Evolutionary conservation across 345 rosid genomes (phyloP).

Genomic region (Corchorus olitorius): DNA sequence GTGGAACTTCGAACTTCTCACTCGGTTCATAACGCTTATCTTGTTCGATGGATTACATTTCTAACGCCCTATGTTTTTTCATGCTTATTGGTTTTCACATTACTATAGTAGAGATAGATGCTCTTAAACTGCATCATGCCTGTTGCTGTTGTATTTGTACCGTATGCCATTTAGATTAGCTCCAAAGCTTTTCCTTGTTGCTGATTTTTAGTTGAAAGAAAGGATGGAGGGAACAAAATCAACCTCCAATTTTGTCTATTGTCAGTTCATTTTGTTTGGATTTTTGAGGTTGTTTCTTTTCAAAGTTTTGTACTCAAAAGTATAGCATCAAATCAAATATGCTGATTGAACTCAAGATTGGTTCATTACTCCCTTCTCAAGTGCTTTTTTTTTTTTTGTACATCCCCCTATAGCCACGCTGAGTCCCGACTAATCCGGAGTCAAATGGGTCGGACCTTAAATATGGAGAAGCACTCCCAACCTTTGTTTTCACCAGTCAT

Average conservation of each 20-base stretch:
- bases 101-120: neutral
- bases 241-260: neutral
- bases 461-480: too few relatives aligned
- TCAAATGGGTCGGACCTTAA: too few relatives aligned
- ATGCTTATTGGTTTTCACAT: conserved; percentile 10
- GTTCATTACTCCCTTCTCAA: neutral
- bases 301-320: neutral
- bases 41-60: conserved; percentile 24
- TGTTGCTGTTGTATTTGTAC: neutral
- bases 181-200: neutral
- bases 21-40: conserved; percentile 28
- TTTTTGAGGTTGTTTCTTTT: neutral
- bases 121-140: conserved; percentile 12
- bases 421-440: too few relatives aligned
- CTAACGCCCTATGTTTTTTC: conserved; percentile 17
- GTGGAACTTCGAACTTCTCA: conserved; percentile 57
- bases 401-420: too few relatives aligned
- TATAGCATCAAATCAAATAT: neutral
- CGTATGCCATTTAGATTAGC: conserved; percentile 15
- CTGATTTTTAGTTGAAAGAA: neutral
- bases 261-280: neutral
- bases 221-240: neutral
- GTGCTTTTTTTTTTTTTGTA: too few relatives aligned
- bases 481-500: too few relatives aligned
- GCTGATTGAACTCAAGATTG: neutral